Base-by-base conservation (phyloP, 139 green algal genomes). In the Coelastrella sp. region DNA sequence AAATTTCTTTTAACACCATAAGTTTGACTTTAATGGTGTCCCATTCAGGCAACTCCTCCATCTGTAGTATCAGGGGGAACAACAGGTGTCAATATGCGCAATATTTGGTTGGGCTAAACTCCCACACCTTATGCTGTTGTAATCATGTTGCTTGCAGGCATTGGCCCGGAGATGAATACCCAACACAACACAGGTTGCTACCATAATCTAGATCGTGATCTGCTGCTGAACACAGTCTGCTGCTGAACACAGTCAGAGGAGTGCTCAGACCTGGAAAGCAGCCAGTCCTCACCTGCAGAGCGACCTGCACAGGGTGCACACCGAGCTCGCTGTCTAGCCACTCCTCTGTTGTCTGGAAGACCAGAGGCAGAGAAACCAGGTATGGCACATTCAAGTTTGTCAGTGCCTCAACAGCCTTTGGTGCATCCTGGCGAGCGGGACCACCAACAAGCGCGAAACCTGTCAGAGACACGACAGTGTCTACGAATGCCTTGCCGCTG, bases 341-440 rank as follows among this genome's bases (percentile, higher is more conserved):
- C 96, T 99, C 98, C 93, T 99, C 98, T 4, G 98, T 99, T 78
- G 98, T 99, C 96, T 99, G 98, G 97, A 99, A 99, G 6, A 99
- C 98, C 89, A 99, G 95, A 4, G 98, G 98, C 82, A 99, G 95
- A 12, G 96, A 97, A 58, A 98, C 96, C 90, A 99, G 94, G 97
- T 99, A 99, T 6, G 98, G 98, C 88, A 99, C 98, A 91, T 99
- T 97, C 73, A 99, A 96, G 83, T 95, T 92, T 92, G 97, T 99
- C 63, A 99, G 95, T 0, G 98, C 97, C 91, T 98, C 95, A 74
- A 99, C 94, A 17, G 98, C 98, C 94, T 99, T 99, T 90, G 98
- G 98, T 14, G 99, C 98, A 90, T 99, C 98, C 95, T 98, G 98
- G 49, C 88, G 79, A 6, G 88, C 88, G 70, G 88, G 88, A 24